A percentile compares a stretch with the other conserved stretches of the same genome.
Conservation (phyloP, 1,284 basidiomycete species). For the Leccinum pseudoinsigne region DNA sequence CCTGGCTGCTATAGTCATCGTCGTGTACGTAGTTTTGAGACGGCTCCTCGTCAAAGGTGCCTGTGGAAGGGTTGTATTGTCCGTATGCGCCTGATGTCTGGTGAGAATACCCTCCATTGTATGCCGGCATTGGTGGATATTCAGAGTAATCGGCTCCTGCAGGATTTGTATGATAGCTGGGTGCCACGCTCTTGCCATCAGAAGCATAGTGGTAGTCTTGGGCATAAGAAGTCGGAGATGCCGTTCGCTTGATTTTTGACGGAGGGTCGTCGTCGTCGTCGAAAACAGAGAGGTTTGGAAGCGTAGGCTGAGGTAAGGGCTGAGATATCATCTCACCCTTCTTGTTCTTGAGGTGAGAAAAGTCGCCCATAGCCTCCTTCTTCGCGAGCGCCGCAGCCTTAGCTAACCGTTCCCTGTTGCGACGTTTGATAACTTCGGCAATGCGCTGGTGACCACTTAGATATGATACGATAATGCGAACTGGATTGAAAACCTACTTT, state of each 20-base stretch:
- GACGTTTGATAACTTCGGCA: constrained; percentile 88
- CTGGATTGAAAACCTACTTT: constrained; percentile 55
- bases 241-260: constrained; percentile 57
- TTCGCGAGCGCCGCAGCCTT: constrained; percentile 83
- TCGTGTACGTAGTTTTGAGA: constrained; percentile 47
- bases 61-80: constrained; percentile 56
- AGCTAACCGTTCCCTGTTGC: constrained; percentile 83
- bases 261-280: constrained; percentile 70
- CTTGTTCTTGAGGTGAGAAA: constrained; percentile 90
- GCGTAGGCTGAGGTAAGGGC: constrained; percentile 92
- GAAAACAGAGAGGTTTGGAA: constrained; percentile 89
- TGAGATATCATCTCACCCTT: constrained; percentile 83
- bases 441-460: constrained; percentile 63
- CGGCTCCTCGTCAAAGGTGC: constrained; percentile 53
- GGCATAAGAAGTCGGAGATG: constrained; percentile 54
- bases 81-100: constrained; percentile 47
- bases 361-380: constrained; percentile 90
- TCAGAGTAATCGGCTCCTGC: constrained; percentile 50
- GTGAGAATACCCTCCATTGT: constrained; percentile 55
- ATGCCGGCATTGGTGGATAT: constrained; percentile 74
- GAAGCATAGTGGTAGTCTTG: constrained; percentile 56
- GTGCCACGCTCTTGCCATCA: constrained; percentile 35
- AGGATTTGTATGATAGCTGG: constrained; percentile 35
- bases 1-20: constrained; percentile 63
- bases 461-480: constrained; percentile 3